These are phyloP conservation scores for Chrysoporthe cubensis DNA, from an alignment of 2,329 filamentous ascomycete genomes.

Conservation along the genomic window DNA sequence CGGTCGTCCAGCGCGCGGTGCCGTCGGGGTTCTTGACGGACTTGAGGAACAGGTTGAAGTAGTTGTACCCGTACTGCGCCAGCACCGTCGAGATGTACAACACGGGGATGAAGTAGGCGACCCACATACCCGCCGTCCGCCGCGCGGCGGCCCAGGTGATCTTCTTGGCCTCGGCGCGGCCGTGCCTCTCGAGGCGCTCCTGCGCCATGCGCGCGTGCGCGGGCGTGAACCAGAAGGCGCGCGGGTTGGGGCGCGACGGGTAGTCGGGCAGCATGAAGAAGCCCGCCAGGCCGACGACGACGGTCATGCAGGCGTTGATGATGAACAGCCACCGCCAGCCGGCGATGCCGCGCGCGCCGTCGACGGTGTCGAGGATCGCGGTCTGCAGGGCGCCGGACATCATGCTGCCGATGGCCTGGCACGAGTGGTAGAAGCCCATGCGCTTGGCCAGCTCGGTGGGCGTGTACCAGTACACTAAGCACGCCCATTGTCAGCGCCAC, in stretches of 20 bases:
- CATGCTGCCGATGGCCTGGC: slow-evolving; percentile 56
- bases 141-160: slow-evolving; percentile 49
- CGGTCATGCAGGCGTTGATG: slow-evolving; percentile 59
- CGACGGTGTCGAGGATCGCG: slow-evolving; percentile 56
- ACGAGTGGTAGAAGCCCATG: slow-evolving; percentile 57
- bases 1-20: slow-evolving; percentile 44
- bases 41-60: slow-evolving; percentile 49
- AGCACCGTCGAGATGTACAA: slow-evolving; percentile 51
- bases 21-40: slow-evolving; percentile 46
- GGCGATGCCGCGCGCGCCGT: slow-evolving; percentile 50
- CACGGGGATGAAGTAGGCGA: slow-evolving; percentile 49
- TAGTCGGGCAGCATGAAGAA: slow-evolving; percentile 52
- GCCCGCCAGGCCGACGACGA: slow-evolving; percentile 54
- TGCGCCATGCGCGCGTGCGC: slow-evolving; percentile 47
- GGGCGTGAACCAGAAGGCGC: slow-evolving; percentile 50
- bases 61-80: slow-evolving; percentile 51
- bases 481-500: not conserved
- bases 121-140: slow-evolving; percentile 49
- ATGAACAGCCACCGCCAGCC: slow-evolving; percentile 61
- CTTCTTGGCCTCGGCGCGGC: slow-evolving; percentile 49
- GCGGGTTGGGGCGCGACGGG: slow-evolving; percentile 44
- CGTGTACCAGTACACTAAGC: slow-evolving; percentile 46
- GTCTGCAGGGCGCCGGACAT: slow-evolving; percentile 58
- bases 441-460: slow-evolving; percentile 52
- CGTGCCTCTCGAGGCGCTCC: slow-evolving; percentile 47